Base-by-base conservation (phyloP, 805 yeast genomes). In the Candida germanica region DNA sequence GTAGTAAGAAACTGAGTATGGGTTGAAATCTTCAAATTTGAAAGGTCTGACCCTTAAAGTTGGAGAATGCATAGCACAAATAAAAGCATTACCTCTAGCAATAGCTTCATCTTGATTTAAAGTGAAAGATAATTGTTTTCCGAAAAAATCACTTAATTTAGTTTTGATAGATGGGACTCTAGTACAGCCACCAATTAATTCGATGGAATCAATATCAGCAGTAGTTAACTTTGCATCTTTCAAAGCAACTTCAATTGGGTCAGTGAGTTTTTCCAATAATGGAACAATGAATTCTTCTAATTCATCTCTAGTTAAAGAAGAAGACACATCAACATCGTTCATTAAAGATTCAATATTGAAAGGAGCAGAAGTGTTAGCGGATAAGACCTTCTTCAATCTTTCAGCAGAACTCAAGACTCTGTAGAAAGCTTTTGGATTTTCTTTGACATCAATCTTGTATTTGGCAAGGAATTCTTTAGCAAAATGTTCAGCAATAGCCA, bases 51-150 rank as follows among this genome's bases (percentile, higher is more conserved):
- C 98, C 73, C 98, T 86, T 56, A 93, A 80, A 48, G 97, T 89
- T 68, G 98, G 98, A 23, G 98, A 91, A 76, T 89, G 98, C 72
- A 88, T 86, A 51, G 98, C 99, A 68, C 98, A 93, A 58, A 93
- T 85, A 69, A 93, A 93, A 32, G 98, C 96, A 55, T 96, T 95
- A 74, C 99, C 99, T 68, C 91, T 87, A 39, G 98, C 98, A 62
- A 91, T 84, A 46, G 98, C 96, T 77, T 93, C 99, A 62, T 93
- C 99, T 73, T 89, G 97, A 78, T 93, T 93, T 69, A 94, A 79
- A 52, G 98, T 94, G 74, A 85, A 84, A 26, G 96, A 86, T 60
- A 93, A 74, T 54, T 72, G 82, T 71, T 85, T 85, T 63, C 86
- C 86, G 61, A 93, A 87, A 48, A 85, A 73, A 59, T 82, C 85